Evolutionary conservation across 306 rosid species (phyloP).

Genomic region (Cicer chorassanicum): DNA sequence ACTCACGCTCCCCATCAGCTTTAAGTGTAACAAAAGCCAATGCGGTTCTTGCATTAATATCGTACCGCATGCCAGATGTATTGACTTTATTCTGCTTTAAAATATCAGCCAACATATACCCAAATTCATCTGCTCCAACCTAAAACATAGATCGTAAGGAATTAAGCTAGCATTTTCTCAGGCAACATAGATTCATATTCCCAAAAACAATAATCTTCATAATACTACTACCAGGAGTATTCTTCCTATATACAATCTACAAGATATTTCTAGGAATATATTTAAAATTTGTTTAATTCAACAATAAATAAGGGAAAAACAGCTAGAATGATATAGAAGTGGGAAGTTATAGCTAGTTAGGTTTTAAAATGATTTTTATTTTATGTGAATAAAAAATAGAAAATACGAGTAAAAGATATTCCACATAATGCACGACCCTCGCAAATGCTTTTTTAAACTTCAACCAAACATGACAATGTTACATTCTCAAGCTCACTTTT

Average conservation of each 20-base stretch:
- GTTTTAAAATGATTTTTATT: neutral
- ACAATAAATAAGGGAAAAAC: neutral
- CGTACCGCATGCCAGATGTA: slow-evolving; percentile 78
- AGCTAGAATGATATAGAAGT: neutral
- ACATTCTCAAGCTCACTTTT: neutral
- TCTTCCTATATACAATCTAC: neutral
- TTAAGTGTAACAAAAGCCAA: slow-evolving; percentile 89
- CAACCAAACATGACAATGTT: neutral
- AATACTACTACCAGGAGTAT: neutral
- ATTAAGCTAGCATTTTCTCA: slow-evolving; percentile 1
- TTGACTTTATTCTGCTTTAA: slow-evolving; percentile 74
- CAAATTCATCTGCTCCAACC: slow-evolving; percentile 96
- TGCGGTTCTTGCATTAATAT: slow-evolving; percentile 81
- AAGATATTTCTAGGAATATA: neutral
- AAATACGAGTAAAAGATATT: neutral
- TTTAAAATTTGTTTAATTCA: neutral
- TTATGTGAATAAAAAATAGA: neutral
- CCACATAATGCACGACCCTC: neutral
- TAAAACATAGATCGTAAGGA: slow-evolving; percentile 41
- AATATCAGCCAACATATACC: slow-evolving; percentile 76
- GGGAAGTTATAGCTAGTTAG: neutral
- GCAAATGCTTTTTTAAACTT: neutral
- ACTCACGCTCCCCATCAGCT: slow-evolving; percentile 94
- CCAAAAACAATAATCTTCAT: neutral
- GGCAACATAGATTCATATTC: slow-evolving; percentile 2